These are phyloP conservation scores for Sodiomyces alkalinus DNA, from an alignment of 2,329 filamentous ascomycete genomes.

Conservation along the genomic window DNA sequence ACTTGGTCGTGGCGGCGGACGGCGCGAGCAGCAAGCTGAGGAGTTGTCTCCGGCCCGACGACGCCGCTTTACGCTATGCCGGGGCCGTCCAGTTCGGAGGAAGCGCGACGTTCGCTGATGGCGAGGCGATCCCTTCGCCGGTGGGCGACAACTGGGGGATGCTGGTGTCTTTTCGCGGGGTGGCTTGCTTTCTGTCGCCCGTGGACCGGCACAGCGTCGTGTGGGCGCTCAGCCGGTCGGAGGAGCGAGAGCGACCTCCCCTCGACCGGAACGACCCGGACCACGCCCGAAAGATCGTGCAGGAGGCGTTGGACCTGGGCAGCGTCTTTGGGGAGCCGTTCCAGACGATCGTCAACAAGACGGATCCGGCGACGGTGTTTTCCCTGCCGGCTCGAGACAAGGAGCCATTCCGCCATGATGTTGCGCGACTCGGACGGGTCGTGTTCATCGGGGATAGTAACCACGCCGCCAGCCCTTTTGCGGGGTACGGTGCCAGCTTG, in stretches of 20 bases:
- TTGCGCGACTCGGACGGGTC: too few relatives aligned
- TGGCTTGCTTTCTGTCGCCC: conserved; percentile 27
- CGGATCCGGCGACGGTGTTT: conserved; percentile 20
- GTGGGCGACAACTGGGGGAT: too few relatives aligned
- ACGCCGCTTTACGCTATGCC: too few relatives aligned
- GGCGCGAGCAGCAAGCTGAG: too few relatives aligned
- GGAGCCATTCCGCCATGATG: conserved; percentile 24
- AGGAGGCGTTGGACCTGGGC: conserved; percentile 17
- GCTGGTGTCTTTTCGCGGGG: conserved; percentile 23
- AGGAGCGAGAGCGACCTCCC: conserved; percentile 7
- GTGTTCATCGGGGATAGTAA: too few relatives aligned
- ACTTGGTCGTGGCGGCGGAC: too few relatives aligned
- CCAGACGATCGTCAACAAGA: conserved; percentile 20
- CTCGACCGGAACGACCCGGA: conserved; percentile 8
- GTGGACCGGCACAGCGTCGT: conserved; percentile 22
- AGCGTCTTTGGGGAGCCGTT: conserved; percentile 22
- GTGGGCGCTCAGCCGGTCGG: conserved; percentile 25
- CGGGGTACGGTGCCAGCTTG: too few relatives aligned
- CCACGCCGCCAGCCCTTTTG: too few relatives aligned
- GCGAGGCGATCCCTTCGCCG: too few relatives aligned
- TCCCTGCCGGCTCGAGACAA: conserved; percentile 28
- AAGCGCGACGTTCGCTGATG: too few relatives aligned
- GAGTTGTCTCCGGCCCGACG: too few relatives aligned
- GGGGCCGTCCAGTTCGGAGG: too few relatives aligned
- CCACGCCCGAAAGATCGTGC: conserved; percentile 14